These are phyloP conservation scores for Leavenworthia alabamica DNA, from an alignment of 345 rosid genomes.

Conservation along the genomic window DNA sequence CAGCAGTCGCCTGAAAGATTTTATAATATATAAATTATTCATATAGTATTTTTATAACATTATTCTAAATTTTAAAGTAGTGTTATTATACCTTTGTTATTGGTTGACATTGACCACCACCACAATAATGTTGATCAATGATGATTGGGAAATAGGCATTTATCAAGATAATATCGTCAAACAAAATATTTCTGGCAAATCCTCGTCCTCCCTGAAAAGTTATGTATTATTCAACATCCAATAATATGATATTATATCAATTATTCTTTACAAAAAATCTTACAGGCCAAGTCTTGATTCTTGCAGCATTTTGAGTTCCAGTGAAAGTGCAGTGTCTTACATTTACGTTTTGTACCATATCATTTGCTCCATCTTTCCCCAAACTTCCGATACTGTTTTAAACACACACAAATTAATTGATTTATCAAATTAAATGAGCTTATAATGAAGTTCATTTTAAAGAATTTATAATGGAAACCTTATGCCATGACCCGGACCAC, in stretches of 20 bases:
- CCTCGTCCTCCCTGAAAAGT: slow-evolving; percentile 12
- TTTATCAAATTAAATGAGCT: too few relatives aligned
- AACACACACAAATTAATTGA: background rate
- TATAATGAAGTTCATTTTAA: too few relatives aligned
- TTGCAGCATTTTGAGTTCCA: slow-evolving; percentile 2
- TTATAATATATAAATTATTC: background rate
- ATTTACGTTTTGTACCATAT: background rate
- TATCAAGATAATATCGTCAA: background rate
- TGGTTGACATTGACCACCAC: background rate
- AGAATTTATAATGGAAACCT: slow-evolving; percentile 9
- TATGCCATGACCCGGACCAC: slow-evolving; percentile 68
- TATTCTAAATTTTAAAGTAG: background rate
- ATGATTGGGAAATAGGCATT: background rate
- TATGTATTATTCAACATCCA: background rate
- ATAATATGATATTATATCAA: background rate
- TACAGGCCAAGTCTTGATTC: slow-evolving; percentile 21
- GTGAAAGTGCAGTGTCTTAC: slow-evolving; percentile 5
- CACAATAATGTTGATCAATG: slow-evolving; percentile 7
- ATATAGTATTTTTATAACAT: too few relatives aligned
- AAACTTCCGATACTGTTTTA: slow-evolving; percentile 7
- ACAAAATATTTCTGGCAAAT: background rate
- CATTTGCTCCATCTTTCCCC: background rate
- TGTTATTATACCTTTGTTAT: background rate
- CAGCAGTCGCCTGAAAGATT: slow-evolving; percentile 5
- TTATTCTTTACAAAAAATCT: background rate